Conservation (phyloP, 768 basidiomycete species). For the Pulveroboletus sp. region DNA sequence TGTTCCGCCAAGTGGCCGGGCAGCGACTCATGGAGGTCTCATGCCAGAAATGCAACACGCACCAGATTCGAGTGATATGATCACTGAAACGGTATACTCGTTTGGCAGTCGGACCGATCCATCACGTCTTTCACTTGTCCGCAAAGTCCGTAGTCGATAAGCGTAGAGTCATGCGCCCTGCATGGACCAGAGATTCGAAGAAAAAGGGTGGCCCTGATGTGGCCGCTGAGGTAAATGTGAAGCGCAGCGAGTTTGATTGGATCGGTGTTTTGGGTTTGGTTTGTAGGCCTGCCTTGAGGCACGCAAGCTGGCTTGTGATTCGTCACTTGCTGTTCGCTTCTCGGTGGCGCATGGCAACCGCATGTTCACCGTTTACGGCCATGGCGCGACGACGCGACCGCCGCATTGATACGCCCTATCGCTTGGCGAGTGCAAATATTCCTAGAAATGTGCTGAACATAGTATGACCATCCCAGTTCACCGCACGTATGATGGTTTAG, state of each 20-base stretch:
- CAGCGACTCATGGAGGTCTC: constrained; percentile 13
- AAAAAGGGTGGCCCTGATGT: constrained; percentile 11
- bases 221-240: constrained; percentile 31
- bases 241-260: constrained; percentile 19
- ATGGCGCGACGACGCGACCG: constrained; percentile 19
- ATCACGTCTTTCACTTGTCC: constrained; percentile 35
- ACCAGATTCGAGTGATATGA: constrained; percentile 16
- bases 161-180: constrained; percentile 13
- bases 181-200: constrained; percentile 1
- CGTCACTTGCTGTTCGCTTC: constrained; percentile 22
- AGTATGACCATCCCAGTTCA: constrained; percentile 4
- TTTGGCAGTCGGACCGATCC: constrained; percentile 8
- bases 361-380: constrained; percentile 35
- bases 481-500: neutral
- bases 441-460: constrained; percentile 2
- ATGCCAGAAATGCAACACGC: constrained; percentile 18
- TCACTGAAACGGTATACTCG: constrained; percentile 4
- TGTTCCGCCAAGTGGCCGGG: constrained; percentile 10
- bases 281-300: constrained; percentile 33
- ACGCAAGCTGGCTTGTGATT: constrained; percentile 19
- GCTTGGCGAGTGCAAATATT: constrained; percentile 8
- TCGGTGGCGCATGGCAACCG: constrained; percentile 31
- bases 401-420: constrained; percentile 11
- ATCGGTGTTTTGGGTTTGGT: constrained; percentile 24
- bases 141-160: constrained; percentile 22